Evolutionary conservation across 1,139 yeast species (phyloP).

Genomic region (Hemisphaericaspora xylofermentans): DNA sequence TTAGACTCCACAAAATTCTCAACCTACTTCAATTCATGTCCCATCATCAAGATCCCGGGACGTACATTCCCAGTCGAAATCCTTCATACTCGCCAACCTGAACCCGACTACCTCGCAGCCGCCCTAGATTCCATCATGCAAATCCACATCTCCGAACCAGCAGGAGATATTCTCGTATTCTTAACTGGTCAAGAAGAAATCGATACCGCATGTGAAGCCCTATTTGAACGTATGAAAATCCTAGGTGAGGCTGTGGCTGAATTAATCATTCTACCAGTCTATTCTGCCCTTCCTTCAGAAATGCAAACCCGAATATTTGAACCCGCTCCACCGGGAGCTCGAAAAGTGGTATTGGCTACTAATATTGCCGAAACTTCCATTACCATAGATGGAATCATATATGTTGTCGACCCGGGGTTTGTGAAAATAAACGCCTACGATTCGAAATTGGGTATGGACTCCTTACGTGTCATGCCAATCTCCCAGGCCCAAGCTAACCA

Average conservation of each 20-base stretch:
- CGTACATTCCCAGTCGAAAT: constrained; percentile 87
- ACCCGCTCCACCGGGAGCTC: constrained; percentile 66
- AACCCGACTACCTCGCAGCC: constrained; percentile 80
- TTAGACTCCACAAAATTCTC: constrained; percentile 84
- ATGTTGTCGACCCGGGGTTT: constrained; percentile 80
- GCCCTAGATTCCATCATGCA: constrained; percentile 79
- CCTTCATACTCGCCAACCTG: constrained; percentile 75
- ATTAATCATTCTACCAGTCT: constrained; percentile 80
- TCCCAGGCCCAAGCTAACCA: constrained; percentile 84
- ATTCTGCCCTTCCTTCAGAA: constrained; percentile 74
- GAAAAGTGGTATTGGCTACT: constrained; percentile 77
- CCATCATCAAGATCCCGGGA: constrained; percentile 82
- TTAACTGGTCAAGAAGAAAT: constrained; percentile 92
- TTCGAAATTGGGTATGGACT: constrained; percentile 74
- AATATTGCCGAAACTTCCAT: constrained; percentile 82
- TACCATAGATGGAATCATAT: constrained; percentile 76
- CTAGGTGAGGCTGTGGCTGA: constrained; percentile 66
- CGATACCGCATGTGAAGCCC: constrained; percentile 81
- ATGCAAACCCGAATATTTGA: constrained; percentile 72
- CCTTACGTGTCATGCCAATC: constrained; percentile 69
- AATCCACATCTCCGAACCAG: constrained; percentile 73
- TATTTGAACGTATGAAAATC: constrained; percentile 64
- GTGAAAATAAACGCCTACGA: constrained; percentile 78
- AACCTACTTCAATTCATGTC: constrained; percentile 72
- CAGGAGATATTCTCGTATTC: constrained; percentile 83